A percentile compares a stretch with the other conserved stretches of the same genome.
phyloP scores from a whole-genome alignment of 169 alveolate genomes.

The Plasmodium knowlesi region DNA sequence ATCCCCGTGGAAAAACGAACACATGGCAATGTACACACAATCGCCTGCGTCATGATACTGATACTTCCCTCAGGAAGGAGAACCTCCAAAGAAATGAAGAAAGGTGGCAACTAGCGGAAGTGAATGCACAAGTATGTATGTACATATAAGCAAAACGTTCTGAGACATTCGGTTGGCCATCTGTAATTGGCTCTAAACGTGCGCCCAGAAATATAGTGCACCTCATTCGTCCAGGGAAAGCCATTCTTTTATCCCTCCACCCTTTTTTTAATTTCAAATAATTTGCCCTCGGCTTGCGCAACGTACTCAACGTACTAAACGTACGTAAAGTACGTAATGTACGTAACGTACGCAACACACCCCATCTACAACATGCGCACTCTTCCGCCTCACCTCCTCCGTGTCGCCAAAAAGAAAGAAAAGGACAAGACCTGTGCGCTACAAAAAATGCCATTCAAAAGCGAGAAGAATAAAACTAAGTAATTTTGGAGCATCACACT shows the following conservation, averaged over 20 bases:
- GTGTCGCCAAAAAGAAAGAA: conserved; percentile 32
- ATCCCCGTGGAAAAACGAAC: neutral
- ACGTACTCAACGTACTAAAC: no score
- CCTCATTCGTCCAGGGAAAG: neutral
- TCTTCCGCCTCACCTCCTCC: neutral
- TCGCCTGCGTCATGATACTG: neutral
- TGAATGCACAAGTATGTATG: conserved; percentile 24
- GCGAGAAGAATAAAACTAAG: conserved; percentile 75
- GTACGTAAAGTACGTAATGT: no score
- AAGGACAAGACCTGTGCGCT: conserved; percentile 40
- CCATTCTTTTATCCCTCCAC: neutral
- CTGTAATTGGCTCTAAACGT: neutral
- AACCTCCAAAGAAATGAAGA: conserved; percentile 44
- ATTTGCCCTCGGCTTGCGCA: neutral
- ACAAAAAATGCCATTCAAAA: conserved; percentile 70
- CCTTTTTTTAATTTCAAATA: neutral
- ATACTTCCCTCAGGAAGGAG: conserved; percentile 14
- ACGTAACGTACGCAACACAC: no score
- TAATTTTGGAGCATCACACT: neutral
- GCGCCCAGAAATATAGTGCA: neutral
- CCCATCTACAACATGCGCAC: neutral
- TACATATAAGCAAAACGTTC: neutral
- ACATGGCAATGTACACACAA: neutral
- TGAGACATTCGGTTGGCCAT: neutral
- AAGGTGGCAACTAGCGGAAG: conserved; percentile 34